Base-by-base conservation (phyloP, 2,329 filamentous ascomycete genomes). In the Clarireedia hainanense region DNA sequence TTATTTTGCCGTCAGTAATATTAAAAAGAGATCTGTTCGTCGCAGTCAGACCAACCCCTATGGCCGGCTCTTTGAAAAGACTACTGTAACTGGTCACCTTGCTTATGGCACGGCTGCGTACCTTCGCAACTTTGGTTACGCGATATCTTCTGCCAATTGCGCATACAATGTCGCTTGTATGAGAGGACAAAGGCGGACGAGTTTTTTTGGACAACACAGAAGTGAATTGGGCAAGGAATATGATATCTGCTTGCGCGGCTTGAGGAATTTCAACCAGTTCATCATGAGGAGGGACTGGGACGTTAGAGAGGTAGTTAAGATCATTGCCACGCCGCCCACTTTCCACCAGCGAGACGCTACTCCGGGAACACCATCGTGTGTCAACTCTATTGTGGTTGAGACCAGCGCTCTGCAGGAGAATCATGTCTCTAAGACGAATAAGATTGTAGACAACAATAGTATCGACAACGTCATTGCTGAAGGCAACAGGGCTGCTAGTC, bases 211-310 rank as follows among this genome's bases (percentile, higher is more conserved):
- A 6, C 43, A 46, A 36, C 5, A 53, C n/a, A 47, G 34, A 37
- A 7, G 17, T 20, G 36, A 15, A 9, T 5, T 57, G 23, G 55
- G 48, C 6, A 23, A 39, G 20, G 50, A 53, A 12, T 53, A 37
- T 37, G 15, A 15, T 9, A 27, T 24, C 4, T 52, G 49, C 3
- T 17, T 57, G n/a, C 14, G 27, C 7, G 26, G 43, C 24, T 23
- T 57, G 34, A 47, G 55, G 15, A 12, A 26, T 5, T 57, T 57
- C 10, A 42, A 52, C 9, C n/a, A n/a, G n/a, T 9, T 36, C 5
- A 15, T 48, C 15, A 27, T 45, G 30, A 42, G 9, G 7, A 53
- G 55, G 48, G 55, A 57, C 20, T 57, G 55, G 55, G 7, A 56
- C 23, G 48, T 56, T n/a, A 7, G 9, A 9, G 45, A 39, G 9